Conservation (phyloP, 163 green algal genomes). For the Scenedesmus sp. region DNA sequence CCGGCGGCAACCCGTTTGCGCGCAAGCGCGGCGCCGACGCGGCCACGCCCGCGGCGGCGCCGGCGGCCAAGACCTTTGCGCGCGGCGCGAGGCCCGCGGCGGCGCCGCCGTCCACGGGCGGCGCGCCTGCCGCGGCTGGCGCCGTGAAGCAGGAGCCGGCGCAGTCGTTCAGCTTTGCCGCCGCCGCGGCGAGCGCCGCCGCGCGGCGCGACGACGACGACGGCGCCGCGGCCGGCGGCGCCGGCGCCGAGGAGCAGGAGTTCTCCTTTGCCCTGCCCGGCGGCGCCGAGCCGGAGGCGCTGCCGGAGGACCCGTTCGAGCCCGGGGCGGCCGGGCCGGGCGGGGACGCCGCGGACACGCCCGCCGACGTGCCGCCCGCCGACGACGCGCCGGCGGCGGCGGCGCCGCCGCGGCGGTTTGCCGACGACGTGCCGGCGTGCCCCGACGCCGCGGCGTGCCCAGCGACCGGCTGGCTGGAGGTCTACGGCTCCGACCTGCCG, state of each 20-base stretch:
- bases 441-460: constrained; percentile 5
- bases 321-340: neutral
- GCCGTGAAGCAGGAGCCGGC: neutral
- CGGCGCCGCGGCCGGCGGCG: neutral
- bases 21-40: neutral
- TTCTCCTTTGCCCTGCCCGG: constrained; percentile 36
- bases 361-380: neutral
- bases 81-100: neutral
- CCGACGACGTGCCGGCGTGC: neutral
- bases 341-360: neutral
- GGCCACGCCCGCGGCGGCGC: no score
- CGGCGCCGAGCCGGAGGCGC: constrained; percentile 2
- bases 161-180: constrained; percentile 30
- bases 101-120: neutral
- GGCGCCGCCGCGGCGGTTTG: constrained; percentile 25
- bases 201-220: no score
- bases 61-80: constrained; percentile 3
- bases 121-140: neutral
- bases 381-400: neutral
- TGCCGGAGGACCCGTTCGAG: constrained; percentile 23
- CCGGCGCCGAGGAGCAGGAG: neutral
- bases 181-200: no score
- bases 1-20: constrained; percentile 9
- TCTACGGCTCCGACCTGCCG: no score
- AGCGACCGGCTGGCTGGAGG: constrained; percentile 40